Evolutionary conservation across 345 rosid species (phyloP), one percentile per base, ranked within the genome.

Genomic region (Iberis pinnata): DNA sequence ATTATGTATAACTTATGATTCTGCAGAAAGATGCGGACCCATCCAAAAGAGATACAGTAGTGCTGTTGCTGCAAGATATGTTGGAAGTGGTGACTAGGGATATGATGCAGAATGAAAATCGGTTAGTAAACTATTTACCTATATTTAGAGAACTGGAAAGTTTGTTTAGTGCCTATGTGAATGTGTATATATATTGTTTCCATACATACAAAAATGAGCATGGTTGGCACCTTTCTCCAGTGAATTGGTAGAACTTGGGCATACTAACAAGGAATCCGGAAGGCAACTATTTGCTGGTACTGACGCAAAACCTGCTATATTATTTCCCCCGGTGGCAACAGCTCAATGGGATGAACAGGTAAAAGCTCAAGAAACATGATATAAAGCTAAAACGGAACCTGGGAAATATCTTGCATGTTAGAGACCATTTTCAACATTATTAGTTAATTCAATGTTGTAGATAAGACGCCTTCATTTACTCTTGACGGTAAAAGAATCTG

Each of bases 271-370:
- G 75, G 98, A 92, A 66, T 78, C 89, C 9, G 95, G 93, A 70
- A 75, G 92, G 75, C 96, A 92, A 73, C 79, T 92, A 49, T 92
- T 92, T 79, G 83, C 89, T 70, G 97, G 97, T 53, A 82, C 84
- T 33, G 96, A 75, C 56, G 71, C 84, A 49, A 87, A 75, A 66
- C 95, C 97, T 55, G 95, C 98, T 56, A 80, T 92, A 66, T 26
- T 69, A 48, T 84, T 79, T 76, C 98, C 98, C 57, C 96, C 96
- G 17, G 70, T 18, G 20, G 69, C 64, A 51, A 79, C 93, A 36
- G 73, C 96, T 43, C 89, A 80, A 25, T 92, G 96, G 98, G 89
- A 79, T 64, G 98, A 92, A 69, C 96, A 92, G 89, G 98, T 88
- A 63, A 19, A 14, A 51, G 2, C 16, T 29, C 38, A 18, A 14